Conservation (phyloP, 192 early-diverging fungal species). For the Irineochytrium annulatum region DNA sequence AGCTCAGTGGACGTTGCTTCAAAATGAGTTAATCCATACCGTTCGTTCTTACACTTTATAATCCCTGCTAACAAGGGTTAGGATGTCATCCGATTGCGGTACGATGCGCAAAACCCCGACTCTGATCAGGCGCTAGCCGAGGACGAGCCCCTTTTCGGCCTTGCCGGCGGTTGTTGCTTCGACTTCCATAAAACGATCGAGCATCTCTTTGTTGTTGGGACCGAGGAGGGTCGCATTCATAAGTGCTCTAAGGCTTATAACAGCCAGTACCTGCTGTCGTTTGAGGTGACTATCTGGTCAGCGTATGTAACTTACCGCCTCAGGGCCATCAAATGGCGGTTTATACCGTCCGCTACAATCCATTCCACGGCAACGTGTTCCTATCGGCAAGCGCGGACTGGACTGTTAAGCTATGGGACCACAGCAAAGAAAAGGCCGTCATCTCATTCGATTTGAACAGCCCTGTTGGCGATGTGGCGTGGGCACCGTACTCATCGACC, state of each 20-base stretch:
- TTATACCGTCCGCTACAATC: conserved; percentile 57
- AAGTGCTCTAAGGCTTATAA: conserved; percentile 62
- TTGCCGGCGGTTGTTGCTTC: conserved; percentile 58
- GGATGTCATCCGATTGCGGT: conserved; percentile 34
- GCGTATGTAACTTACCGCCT: background rate
- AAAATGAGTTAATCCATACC: conserved; percentile 55
- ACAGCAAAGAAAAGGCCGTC: conserved; percentile 46
- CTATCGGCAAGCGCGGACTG: conserved; percentile 56
- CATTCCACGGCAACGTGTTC: conserved; percentile 50
- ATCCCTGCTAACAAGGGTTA: background rate
- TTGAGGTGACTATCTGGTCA: conserved; percentile 39
- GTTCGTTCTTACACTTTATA: conserved; percentile 20
- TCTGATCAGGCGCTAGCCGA: conserved; percentile 12
- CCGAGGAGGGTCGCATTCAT: conserved; percentile 59
- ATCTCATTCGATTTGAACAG: conserved; percentile 56
- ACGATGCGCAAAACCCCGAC: conserved; percentile 15
- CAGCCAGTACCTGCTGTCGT: conserved; percentile 52
- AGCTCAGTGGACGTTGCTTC: conserved; percentile 57
- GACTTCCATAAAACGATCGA: conserved; percentile 58
- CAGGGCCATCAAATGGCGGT: conserved; percentile 64
- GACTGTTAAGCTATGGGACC: conserved; percentile 65
- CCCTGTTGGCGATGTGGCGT: conserved; percentile 57
- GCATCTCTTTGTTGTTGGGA: conserved; percentile 60
- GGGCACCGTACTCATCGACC: conserved; percentile 63
- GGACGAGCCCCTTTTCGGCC: conserved; percentile 43